phyloP scores from a whole-genome alignment of 306 rosid species.

The Citrullus mucosospermus region DNA sequence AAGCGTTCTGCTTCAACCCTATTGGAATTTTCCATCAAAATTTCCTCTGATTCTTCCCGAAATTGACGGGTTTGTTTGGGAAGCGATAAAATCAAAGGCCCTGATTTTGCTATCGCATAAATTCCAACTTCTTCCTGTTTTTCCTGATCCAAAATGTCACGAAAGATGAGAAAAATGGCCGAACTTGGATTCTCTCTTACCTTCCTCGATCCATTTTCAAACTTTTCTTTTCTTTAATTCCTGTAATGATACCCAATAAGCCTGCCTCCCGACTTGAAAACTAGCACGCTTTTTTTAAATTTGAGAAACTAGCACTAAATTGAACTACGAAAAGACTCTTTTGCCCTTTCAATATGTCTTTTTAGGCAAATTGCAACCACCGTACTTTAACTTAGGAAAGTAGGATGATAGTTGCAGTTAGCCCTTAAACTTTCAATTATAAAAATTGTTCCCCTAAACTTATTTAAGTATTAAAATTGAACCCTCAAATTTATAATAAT shows the following conservation, averaged over 20 bases:
- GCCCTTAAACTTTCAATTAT: no score
- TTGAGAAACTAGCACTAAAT: background rate
- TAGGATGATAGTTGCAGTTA: no score
- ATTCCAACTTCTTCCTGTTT: background rate
- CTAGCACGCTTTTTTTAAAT: background rate
- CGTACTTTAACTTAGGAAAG: no score
- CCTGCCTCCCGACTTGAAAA: background rate
- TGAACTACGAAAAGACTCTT: background rate
- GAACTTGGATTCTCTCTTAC: background rate
- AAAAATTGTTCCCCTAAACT: no score
- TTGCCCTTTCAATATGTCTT: background rate
- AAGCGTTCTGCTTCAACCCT: constrained; percentile 69
- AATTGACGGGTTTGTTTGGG: background rate
- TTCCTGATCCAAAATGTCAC: background rate
- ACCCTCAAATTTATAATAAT: no score
- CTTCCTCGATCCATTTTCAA: background rate
- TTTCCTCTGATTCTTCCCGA: background rate
- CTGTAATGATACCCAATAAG: background rate
- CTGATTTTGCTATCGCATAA: background rate
- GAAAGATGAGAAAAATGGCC: background rate
- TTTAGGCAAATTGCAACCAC: no score
- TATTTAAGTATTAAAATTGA: no score
- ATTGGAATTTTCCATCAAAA: constrained; percentile 22
- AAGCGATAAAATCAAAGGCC: background rate
- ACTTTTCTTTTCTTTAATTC: background rate